These are phyloP conservation scores for Penicillium psychrofluorescens DNA, from an alignment of 495 filamentous ascomycete genomes.

Conservation along the genomic window DNA sequence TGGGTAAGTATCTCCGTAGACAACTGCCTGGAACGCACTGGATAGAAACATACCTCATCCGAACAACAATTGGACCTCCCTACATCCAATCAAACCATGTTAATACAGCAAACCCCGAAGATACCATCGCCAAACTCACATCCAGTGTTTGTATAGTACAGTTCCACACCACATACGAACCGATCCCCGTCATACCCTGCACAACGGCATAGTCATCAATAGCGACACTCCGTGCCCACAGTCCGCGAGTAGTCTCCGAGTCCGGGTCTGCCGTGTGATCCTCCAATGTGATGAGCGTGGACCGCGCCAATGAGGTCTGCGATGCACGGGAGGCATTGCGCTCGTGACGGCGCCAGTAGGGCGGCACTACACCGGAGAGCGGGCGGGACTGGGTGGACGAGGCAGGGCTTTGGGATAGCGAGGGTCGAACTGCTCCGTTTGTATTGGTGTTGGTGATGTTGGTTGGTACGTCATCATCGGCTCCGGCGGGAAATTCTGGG, in stretches of 20 bases:
- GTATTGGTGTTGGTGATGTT: conserved; percentile 1
- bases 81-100: conserved; percentile 14
- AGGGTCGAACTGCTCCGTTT: conserved; percentile 7
- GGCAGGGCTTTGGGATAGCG: conserved; percentile 2
- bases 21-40: background rate
- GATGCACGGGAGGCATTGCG: conserved; percentile 36
- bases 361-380: conserved; percentile 36
- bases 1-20: no score
- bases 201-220: conserved; percentile 64
- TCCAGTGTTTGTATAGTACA: conserved; percentile 63
- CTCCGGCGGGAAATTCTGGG: no score
- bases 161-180: conserved; percentile 71
- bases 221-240: conserved; percentile 61
- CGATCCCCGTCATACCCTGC: conserved; percentile 53
- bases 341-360: conserved; percentile 44
- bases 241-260: conserved; percentile 50
- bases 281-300: conserved; percentile 53
- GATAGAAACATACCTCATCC: conserved; percentile 42
- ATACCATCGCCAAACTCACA: conserved; percentile 35
- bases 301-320: conserved; percentile 32
- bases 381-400: conserved; percentile 25
- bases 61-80: conserved; percentile 54
- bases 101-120: conserved; percentile 1
- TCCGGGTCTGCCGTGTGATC: conserved; percentile 60
- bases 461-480: background rate